phyloP scores from a whole-genome alignment of 2,329 filamentous ascomycete genomes.

The Aspergillus oerlinghausenensis region DNA sequence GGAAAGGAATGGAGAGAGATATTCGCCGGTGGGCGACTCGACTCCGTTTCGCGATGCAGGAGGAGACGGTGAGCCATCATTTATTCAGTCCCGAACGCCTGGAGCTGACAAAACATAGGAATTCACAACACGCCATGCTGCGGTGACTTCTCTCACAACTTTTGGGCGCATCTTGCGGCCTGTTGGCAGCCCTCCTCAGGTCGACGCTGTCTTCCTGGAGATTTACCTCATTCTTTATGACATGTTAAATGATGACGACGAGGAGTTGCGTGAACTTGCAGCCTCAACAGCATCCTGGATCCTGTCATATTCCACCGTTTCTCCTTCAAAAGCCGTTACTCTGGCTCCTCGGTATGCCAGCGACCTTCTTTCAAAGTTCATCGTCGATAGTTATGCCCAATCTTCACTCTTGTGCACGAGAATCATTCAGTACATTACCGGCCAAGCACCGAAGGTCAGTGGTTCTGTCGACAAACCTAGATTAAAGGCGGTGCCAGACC shows the following conservation, averaged over 20 bases:
- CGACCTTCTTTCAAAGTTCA: conserved; percentile 34
- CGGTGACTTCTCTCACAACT: conserved; percentile 29
- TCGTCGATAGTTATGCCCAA: conserved; percentile 30
- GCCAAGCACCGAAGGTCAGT: conserved; percentile 23
- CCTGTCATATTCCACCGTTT: conserved; percentile 31
- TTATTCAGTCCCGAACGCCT: not conserved
- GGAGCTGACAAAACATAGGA: conserved; percentile 23
- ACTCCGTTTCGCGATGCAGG: conserved; percentile 35
- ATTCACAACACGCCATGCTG: conserved; percentile 38
- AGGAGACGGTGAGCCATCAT: conserved; percentile 36
- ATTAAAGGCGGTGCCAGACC: conserved; percentile 21
- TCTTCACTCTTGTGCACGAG: conserved; percentile 32
- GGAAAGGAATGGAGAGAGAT: conserved; percentile 17
- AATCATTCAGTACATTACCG: conserved; percentile 37
- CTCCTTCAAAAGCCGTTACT: conserved; percentile 24
- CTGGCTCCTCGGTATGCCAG: conserved; percentile 49
- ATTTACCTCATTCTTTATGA: conserved; percentile 67
- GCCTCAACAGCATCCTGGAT: conserved; percentile 38
- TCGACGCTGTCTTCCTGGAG: conserved; percentile 43
- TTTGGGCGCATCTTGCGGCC: conserved; percentile 42
- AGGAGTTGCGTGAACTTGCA: conserved; percentile 71
- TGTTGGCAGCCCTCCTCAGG: conserved; percentile 14
- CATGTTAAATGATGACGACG: conserved; percentile 81
- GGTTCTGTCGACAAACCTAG: conserved; percentile 10
- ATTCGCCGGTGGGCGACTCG: conserved; percentile 30